phyloP scores from a whole-genome alignment of 305 asterid species.

The Solanum chacoense region DNA sequence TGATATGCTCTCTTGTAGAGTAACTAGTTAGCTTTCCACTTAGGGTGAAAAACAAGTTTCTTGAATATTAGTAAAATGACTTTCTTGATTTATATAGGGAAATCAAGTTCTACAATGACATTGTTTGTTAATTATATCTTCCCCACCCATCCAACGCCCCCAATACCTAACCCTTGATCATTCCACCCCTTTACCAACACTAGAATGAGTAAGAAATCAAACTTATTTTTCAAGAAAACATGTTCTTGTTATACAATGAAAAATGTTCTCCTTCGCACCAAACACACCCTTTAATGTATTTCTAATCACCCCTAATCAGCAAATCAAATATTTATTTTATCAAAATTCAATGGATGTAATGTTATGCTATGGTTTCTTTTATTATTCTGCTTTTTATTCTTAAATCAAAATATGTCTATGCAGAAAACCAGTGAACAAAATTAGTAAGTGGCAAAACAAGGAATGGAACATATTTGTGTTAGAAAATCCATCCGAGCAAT shows the following conservation, averaged over 20 bases:
- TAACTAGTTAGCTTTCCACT: background rate
- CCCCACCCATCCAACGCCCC: background rate
- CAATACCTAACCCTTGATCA: background rate
- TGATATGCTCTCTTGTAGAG: conserved; percentile 46
- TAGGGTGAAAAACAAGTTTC: conserved; percentile 22
- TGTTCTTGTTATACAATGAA: background rate
- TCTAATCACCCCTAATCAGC: background rate
- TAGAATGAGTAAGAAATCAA: background rate
- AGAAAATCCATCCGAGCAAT: background rate
- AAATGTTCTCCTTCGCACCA: background rate
- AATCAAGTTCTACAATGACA: background rate
- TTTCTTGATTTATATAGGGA: background rate
- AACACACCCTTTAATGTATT: background rate
- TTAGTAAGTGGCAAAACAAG: background rate
- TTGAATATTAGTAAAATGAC: background rate
- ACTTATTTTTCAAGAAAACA: background rate
- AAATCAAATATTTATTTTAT: background rate
- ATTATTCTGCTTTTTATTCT: background rate
- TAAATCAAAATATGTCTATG: background rate
- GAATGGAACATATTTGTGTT: background rate
- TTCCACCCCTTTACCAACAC: background rate
- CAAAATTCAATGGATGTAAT: background rate
- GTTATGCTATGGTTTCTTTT: background rate
- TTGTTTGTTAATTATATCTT: background rate
- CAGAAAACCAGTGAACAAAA: background rate